These are phyloP conservation scores for Blastobotrys indianensis DNA, from an alignment of 1,139 yeast species.

Conservation along the genomic window DNA sequence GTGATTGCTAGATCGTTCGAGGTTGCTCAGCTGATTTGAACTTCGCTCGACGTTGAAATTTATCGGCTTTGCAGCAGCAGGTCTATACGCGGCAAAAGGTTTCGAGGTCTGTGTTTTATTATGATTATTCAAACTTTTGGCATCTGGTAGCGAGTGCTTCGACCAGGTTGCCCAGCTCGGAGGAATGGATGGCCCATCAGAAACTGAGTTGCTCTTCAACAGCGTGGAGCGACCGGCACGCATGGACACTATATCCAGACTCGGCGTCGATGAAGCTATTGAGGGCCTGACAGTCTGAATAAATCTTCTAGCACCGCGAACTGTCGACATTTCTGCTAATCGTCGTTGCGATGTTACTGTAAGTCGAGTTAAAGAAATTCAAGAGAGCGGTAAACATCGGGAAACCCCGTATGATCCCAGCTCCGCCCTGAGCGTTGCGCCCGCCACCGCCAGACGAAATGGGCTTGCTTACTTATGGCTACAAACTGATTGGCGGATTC, in stretches of 20 bases:
- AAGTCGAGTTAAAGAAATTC: too few species aligned
- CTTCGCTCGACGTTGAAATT: neutral
- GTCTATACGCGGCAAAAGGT: constrained; percentile 5
- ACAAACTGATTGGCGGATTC: too few species aligned
- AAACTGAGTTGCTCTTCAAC: neutral
- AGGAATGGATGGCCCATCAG: constrained; percentile 6
- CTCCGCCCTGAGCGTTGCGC: neutral
- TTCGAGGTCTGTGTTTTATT: neutral
- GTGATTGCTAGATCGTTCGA: neutral
- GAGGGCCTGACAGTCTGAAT: constrained; percentile 12
- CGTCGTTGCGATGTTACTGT: too few species aligned
- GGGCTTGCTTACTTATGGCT: too few species aligned
- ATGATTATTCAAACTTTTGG: neutral
- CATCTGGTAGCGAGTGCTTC: constrained; percentile 7
- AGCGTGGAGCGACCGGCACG: too few species aligned
- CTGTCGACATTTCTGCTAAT: constrained; percentile 2
- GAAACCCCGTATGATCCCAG: too few species aligned
- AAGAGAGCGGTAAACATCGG: too few species aligned
- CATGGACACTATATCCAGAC: too few species aligned
- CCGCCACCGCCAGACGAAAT: too few species aligned
- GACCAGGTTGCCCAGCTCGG: constrained; percentile 6
- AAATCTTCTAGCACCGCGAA: constrained; percentile 9
- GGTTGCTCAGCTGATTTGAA: neutral
- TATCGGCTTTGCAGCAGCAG: constrained; percentile 7
- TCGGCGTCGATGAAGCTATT: too few species aligned